A percentile compares a stretch with the other conserved stretches of the same genome.
Evolutionary conservation across 345 rosid species (phyloP).

Genomic region (Combretum micranthum): DNA sequence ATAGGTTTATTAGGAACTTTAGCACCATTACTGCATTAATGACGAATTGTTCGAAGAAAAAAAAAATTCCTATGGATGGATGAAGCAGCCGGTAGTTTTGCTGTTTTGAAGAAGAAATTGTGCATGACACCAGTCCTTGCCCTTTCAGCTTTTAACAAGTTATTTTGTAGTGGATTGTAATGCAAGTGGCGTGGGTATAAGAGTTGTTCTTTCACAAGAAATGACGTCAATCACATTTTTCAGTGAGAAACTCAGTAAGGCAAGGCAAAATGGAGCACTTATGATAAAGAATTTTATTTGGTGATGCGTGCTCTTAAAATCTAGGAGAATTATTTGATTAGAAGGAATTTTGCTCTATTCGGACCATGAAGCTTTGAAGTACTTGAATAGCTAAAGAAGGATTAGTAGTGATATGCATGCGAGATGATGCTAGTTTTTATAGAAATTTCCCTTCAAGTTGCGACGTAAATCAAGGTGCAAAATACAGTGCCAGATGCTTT

Average conservation of each 20-base stretch:
- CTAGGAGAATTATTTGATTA: neutral
- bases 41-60: neutral
- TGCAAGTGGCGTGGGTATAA: neutral
- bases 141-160: neutral
- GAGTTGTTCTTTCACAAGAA: neutral
- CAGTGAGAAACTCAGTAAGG: neutral
- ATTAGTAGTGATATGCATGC: slow-evolving; percentile 7
- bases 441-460: neutral
- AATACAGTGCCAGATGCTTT: neutral
- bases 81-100: neutral
- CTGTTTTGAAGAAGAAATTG: neutral
- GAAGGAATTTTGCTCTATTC: neutral
- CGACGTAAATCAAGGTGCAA: neutral
- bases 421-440: neutral
- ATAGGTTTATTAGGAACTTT: neutral
- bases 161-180: neutral
- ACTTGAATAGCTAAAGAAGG: neutral
- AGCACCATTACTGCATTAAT: neutral
- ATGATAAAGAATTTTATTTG: neutral
- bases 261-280: neutral
- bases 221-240: neutral
- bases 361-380: neutral
- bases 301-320: neutral
- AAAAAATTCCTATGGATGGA: neutral
- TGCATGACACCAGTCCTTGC: neutral